phyloP scores from a whole-genome alignment of 192 early-diverging fungal species.

The Coemansia sp. region DNA sequence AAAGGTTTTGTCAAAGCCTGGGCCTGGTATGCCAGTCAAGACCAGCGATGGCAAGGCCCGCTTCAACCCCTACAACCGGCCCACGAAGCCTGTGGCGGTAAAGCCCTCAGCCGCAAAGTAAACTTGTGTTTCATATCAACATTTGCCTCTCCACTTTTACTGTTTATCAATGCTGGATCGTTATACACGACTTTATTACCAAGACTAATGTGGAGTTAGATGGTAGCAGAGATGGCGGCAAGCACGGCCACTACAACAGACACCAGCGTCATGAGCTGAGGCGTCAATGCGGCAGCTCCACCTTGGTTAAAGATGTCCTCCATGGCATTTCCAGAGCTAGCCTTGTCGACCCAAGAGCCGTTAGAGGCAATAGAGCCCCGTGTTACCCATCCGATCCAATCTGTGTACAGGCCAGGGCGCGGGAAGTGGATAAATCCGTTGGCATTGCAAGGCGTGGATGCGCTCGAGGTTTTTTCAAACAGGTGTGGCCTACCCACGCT shows the following conservation, averaged over 20 bases:
- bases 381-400: slow-evolving; percentile 50
- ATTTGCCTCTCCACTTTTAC: neutral
- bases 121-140: neutral
- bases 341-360: slow-evolving; percentile 37
- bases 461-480: slow-evolving; percentile 30
- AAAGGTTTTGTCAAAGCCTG: neutral
- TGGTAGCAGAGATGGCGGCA: neutral
- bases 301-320: slow-evolving; percentile 22
- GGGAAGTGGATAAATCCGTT: slow-evolving; percentile 50
- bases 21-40: neutral
- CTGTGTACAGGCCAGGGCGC: slow-evolving; percentile 45
- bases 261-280: neutral
- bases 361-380: slow-evolving; percentile 39
- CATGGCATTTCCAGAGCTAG: slow-evolving; percentile 22
- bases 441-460: slow-evolving; percentile 22
- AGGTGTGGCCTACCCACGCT: slow-evolving; percentile 38
- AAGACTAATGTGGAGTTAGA: neutral
- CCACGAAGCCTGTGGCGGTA: slow-evolving; percentile 8
- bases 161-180: neutral
- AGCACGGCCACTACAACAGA: neutral
- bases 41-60: slow-evolving; percentile 14
- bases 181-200: too few relatives aligned
- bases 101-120: slow-evolving; percentile 24
- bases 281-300: neutral
- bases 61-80: slow-evolving; percentile 29